Evolutionary conservation across 2,329 filamentous ascomycete species (phyloP), one percentile per base, ranked within the genome.

Genomic region (Colletotrichum trifolii): DNA sequence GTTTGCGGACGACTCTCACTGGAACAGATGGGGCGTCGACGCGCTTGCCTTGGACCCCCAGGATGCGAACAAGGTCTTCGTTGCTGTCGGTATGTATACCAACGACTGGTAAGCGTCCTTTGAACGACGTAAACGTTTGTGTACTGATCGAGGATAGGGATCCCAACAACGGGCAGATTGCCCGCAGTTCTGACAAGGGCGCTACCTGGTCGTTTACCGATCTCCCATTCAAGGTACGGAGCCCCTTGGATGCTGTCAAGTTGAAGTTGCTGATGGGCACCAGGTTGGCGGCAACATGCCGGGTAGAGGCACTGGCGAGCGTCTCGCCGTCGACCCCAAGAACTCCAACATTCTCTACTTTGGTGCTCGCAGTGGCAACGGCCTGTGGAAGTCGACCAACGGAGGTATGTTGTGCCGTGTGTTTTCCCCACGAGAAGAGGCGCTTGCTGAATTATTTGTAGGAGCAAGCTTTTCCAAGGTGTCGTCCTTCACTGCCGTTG

Each of bases 201-300:
- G 75, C 73, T 2, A 87, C 85, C 0, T 88, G 84, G 83, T 70
- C 76, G 0, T 77, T 79, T 17, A 81, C 83, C 0, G 74, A 76
- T 7, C 76, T 88, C 0, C 78, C 83, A 2, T 88, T 88, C 77
- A 88, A 88, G 72, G 63, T 53, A 25, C 25, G 25, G 11, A 39
- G 40, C 13, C 7, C 6, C 8, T 6, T 2, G 2, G 0, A 6
- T 5, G 6, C 0, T 3, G 2, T 6, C 2, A 3, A 11, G 4
- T 6, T 9, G 15, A 3, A 11, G 1, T 8, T 35, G 33, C 47
- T 66, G 2, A 63, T 3, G 13, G 6, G 0, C 0, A 6, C 0
- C 0, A 66, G 63, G 83, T 87, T 46, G 86, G 86, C 2, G 86
- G 86, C 0, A 88, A 88, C 70, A 88, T 87, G 85, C 86, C 86